Evolutionary conservation across 768 basidiomycete genomes (phyloP), one percentile per base, ranked within the genome.

Genomic region (Daedaleopsis nitida): DNA sequence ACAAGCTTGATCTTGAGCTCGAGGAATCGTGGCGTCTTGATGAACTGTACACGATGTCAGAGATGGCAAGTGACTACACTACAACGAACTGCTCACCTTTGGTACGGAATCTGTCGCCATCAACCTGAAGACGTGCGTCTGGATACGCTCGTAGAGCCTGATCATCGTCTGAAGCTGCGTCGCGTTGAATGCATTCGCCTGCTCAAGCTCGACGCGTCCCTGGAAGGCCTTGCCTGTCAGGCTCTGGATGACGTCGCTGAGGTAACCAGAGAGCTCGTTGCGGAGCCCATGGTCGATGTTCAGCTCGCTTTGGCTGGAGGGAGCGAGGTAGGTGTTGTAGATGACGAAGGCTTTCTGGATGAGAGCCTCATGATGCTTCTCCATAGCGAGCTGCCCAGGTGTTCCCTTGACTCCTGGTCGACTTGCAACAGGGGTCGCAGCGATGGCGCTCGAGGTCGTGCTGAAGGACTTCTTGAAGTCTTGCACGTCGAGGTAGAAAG

Each of bases 101-200:
- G 97, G 97, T n/a, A 99, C 90, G 8, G 96, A 98, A 74, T 99
- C 97, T 58, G 96, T 96, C 17, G 97, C 95, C 92, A 99, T 96
- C 68, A 99, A 73, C 50, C 96, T 86, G 81, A 98, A 98, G 65
- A 98, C 94, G 70, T 98, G 96, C 21, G 83, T 89, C 76, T 98
- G 97, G 57, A 99, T 99, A 58, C 96, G 87, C 74, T 96, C 96
- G 74, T 98, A 99, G 67, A 98, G 76, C 66, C 85, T 80, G 67
- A 99, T 92, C 83, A 98, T 90, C 47, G 86, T 91, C 77, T 96
- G 94, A 47, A 99, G 78, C 73, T 98, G 96, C 43, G 93, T 98
- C 19, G 97, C 96, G 62, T 96, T 95, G 81, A 98, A 88, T 5
- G 89, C 82, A 48, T 78, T 83, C 24, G 90, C 89, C 71, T 93